Base-by-base conservation (phyloP, 352 stramenopile species). In the Globisporangium perplexum region DNA sequence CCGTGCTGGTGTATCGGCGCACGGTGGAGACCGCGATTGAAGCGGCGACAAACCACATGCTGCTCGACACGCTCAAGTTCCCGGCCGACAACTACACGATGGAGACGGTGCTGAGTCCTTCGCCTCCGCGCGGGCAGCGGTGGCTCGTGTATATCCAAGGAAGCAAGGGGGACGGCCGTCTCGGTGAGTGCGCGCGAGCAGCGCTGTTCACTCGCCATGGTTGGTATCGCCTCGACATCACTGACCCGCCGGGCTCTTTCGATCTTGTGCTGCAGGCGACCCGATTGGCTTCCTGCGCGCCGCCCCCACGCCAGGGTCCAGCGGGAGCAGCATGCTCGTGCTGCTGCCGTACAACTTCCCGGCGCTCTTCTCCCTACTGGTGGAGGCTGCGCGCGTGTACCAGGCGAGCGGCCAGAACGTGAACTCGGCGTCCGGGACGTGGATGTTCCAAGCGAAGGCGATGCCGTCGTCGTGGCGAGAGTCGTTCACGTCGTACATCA, bases 331-430 rank as follows among this genome's bases (percentile, higher is more conserved):
- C 4, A 62, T 90, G 55, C 72, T 95, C n/a, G 71, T 94, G 6
- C 54, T 95, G 22, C 64, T 95, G n/a, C 85, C 85, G n/a, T 93
- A 95, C 61, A 95, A 95, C 58, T 95, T 86, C 49, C 81, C 85
- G 2, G 69, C 83, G 35, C 63, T 95, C 8, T 95, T 95, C 35
- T 75, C 75, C 14, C 55, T 95, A 38, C 63, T 95, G 5, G 83
- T 94, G 17, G 83, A 95, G 57, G 82, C 84, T 7, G 83, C 80
- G 4, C 74, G 85, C 26, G 82, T 92, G 30, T 91, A 86, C 47
- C 82, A 93, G 48, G 77, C 85, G 20, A 90, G 74, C 39, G 83
- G 83, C 1, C 83, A 91, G 56, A 90, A 74, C 47, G 86, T 90
- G 47, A 89, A 77, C 33, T 77, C 79, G 10, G 47, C 66, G 0